phyloP scores from a whole-genome alignment of 441 rosid species.

The Euphorbia corollata region DNA sequence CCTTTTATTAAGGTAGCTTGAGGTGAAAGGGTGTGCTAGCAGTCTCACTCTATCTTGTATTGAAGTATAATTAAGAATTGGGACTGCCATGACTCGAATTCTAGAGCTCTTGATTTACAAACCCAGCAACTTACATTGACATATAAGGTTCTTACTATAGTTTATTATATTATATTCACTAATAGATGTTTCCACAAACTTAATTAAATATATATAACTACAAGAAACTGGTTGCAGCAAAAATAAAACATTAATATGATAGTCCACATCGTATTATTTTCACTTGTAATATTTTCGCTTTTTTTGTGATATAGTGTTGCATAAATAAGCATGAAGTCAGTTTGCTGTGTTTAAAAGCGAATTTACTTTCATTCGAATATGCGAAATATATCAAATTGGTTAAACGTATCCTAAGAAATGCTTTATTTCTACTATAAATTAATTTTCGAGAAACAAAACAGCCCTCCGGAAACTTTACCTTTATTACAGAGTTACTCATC shows the following conservation, averaged over 20 bases:
- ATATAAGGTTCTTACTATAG: not conserved
- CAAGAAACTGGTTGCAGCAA: conserved; percentile 2
- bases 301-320: not conserved
- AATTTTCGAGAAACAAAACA: conserved; percentile 1
- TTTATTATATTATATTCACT: not conserved
- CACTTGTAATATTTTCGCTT: not conserved
- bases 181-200: not conserved
- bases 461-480: conserved; percentile 43
- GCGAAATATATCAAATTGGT: not conserved
- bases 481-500: conserved; percentile 93
- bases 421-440: not conserved
- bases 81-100: not conserved
- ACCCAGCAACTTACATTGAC: not conserved
- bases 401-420: not conserved
- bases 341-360: not conserved
- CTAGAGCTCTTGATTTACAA: not conserved
- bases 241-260: not conserved
- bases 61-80: not conserved
- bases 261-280: not conserved
- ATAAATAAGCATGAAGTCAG: not conserved
- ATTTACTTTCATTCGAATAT: not conserved
- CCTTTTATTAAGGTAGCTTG: not conserved
- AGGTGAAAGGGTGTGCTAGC: not conserved
- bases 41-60: not conserved
- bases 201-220: not conserved